phyloP scores from a whole-genome alignment of 1,284 basidiomycete species.

The Cryptococcus maquisensis region DNA sequence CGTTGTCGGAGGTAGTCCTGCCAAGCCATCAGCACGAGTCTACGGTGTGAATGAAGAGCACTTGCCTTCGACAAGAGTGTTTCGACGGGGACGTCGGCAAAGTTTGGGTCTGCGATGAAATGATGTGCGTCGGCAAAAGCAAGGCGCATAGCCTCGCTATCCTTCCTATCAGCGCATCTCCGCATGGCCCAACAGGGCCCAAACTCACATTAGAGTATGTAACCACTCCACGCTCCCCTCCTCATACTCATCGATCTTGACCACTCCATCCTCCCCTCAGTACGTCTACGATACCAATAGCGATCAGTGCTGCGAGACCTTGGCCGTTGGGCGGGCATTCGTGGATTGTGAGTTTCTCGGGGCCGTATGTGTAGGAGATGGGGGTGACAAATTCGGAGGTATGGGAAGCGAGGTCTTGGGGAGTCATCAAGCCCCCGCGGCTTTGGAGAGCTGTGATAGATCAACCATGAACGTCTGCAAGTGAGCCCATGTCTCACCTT shows the following conservation, averaged over 20 bases:
- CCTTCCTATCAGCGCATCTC: background rate
- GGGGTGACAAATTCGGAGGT: slow-evolving; percentile 72
- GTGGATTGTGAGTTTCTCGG: slow-evolving; percentile 54
- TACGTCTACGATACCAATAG: slow-evolving; percentile 81
- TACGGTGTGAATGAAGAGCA: background rate
- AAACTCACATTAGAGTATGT: slow-evolving; percentile 13
- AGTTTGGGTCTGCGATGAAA: slow-evolving; percentile 78
- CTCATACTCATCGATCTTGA: slow-evolving; percentile 8
- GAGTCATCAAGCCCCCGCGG: slow-evolving; percentile 82
- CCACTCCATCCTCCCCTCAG: slow-evolving; percentile 18
- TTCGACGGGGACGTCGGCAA: slow-evolving; percentile 65
- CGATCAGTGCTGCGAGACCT: slow-evolving; percentile 86
- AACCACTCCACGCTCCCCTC: slow-evolving; percentile 18
- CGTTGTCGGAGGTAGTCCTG: slow-evolving; percentile 73
- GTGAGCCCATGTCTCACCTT: background rate
- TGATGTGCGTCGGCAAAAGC: slow-evolving; percentile 35
- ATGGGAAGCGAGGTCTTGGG: slow-evolving; percentile 76
- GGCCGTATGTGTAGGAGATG: slow-evolving; percentile 69
- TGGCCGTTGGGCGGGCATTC: slow-evolving; percentile 79
- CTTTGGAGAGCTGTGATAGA: slow-evolving; percentile 49
- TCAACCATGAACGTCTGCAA: background rate
- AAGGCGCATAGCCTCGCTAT: slow-evolving; percentile 17
- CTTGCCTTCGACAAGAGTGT: slow-evolving; percentile 69
- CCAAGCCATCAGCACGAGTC: background rate
- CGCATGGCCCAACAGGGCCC: background rate